phyloP scores from a whole-genome alignment of 441 rosid genomes.

The Theobroma grandiflorum region DNA sequence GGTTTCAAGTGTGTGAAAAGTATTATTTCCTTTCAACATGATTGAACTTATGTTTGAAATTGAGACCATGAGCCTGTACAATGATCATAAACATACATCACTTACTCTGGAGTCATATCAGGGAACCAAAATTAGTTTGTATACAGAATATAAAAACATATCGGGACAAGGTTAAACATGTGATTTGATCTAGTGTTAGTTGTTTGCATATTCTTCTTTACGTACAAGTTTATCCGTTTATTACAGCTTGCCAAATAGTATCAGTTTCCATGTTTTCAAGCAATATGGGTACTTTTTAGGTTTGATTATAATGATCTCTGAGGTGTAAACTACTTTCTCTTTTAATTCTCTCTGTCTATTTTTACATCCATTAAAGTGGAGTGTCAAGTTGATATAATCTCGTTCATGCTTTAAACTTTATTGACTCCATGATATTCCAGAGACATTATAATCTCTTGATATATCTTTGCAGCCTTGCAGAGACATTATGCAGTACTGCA shows the following conservation, averaged over 20 bases:
- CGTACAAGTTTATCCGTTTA: background rate
- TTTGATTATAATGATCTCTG: background rate
- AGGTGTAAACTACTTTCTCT: background rate
- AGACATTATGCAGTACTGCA: slow-evolving; percentile 90
- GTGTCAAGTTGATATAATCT: background rate
- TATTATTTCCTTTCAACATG: background rate
- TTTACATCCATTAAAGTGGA: background rate
- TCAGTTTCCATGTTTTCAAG: background rate
- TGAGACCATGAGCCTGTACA: background rate
- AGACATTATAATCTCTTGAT: slow-evolving; percentile 62
- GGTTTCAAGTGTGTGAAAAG: background rate
- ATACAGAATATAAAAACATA: background rate
- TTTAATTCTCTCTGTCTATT: background rate
- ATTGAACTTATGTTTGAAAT: background rate
- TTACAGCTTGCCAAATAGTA: slow-evolving; percentile 3
- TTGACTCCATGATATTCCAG: slow-evolving; percentile 42
- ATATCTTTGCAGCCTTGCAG: slow-evolving; percentile 76
- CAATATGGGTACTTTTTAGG: background rate
- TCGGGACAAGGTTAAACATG: background rate
- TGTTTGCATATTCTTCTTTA: background rate
- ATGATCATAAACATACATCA: background rate
- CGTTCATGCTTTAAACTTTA: slow-evolving; percentile 1
- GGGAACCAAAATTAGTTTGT: background rate
- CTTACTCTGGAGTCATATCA: background rate
- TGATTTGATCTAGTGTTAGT: background rate